A percentile compares a stretch with the other conserved stretches of the same genome.
Conservation (phyloP, 2,329 filamentous ascomycete genomes). For the Didymella segeticola region DNA sequence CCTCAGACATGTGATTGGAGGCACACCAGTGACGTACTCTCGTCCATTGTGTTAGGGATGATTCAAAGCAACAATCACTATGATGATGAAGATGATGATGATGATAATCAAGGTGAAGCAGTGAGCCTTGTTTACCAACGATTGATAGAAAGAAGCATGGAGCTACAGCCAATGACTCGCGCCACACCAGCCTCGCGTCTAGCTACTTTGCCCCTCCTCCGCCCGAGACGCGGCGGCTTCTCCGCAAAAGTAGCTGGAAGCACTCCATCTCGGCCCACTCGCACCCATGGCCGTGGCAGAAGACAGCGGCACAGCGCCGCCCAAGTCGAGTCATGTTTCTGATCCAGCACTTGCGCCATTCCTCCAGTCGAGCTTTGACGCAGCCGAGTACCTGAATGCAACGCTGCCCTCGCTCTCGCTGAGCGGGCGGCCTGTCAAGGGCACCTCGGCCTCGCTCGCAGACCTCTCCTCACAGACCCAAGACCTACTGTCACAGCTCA, state of each 20-base stretch:
- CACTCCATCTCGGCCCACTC: slow-evolving; percentile 17
- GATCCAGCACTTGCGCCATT: slow-evolving; percentile 80
- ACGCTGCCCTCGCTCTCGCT: slow-evolving; percentile 72
- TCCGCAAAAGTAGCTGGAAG: slow-evolving; percentile 9
- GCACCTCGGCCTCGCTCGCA: slow-evolving; percentile 66
- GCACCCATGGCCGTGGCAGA: slow-evolving; percentile 41
- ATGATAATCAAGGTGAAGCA: too few relatives aligned
- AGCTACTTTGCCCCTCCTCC: slow-evolving; percentile 26
- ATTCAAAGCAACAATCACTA: neutral
- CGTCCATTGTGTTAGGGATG: too few relatives aligned
- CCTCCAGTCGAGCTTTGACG: slow-evolving; percentile 77
- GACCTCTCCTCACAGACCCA: slow-evolving; percentile 83
- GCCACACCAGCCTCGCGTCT: slow-evolving; percentile 11
- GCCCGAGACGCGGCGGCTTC: slow-evolving; percentile 20
- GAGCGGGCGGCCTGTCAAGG: slow-evolving; percentile 50
- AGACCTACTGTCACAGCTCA: slow-evolving; percentile 83
- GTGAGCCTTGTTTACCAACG: neutral
- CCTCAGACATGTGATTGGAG: too few relatives aligned
- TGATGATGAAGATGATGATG: neutral
- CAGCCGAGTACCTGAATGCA: slow-evolving; percentile 83
- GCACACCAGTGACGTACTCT: too few relatives aligned
- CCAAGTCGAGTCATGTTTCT: slow-evolving; percentile 63
- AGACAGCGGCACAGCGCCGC: slow-evolving; percentile 20
- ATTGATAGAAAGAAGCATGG: slow-evolving; percentile 2
- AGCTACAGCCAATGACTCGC: slow-evolving; percentile 10